phyloP scores from a whole-genome alignment of 2,329 filamentous ascomycete species.

The Macrophomina pseudophaseolina region DNA sequence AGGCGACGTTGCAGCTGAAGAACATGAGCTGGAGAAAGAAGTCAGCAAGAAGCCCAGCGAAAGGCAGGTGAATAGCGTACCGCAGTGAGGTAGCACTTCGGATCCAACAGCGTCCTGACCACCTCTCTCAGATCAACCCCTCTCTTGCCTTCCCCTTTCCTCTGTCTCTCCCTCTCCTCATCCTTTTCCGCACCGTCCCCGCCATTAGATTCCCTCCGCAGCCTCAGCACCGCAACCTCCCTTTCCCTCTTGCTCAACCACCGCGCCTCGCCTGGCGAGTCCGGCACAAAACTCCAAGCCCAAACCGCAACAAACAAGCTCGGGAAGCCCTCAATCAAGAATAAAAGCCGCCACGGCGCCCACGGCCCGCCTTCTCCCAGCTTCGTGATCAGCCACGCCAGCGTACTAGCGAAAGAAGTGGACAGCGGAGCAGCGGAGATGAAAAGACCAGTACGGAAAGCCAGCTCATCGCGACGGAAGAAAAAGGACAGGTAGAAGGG shows the following conservation, averaged over 20 bases:
- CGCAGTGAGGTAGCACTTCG: conserved; percentile 75
- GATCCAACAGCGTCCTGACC: conserved; percentile 65
- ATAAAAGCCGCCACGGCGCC: conserved; percentile 83
- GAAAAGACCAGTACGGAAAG: conserved; percentile 83
- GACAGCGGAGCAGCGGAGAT: conserved; percentile 73
- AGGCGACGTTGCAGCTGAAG: conserved; percentile 86
- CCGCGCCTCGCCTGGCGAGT: conserved; percentile 62
- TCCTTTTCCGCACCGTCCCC: conserved; percentile 37
- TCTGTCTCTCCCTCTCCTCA: conserved; percentile 27
- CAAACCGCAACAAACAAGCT: conserved; percentile 75
- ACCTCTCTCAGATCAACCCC: conserved; percentile 63
- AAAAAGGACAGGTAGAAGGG: conserved; percentile 70
- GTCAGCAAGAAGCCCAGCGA: too few relatives aligned
- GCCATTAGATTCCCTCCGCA: conserved; percentile 59
- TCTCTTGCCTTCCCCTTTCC: conserved; percentile 22
- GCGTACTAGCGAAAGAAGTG: conserved; percentile 72
- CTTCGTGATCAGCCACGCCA: conserved; percentile 75
- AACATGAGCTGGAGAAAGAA: conserved; percentile 65
- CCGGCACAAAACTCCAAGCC: conserved; percentile 77
- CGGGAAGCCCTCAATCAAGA: conserved; percentile 84
- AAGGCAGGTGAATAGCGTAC: conserved; percentile 38
- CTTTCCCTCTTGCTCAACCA: conserved; percentile 53
- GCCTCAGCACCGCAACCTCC: conserved; percentile 72
- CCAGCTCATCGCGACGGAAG: conserved; percentile 72
- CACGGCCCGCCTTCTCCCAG: conserved; percentile 69